Conservation (phyloP, 306 rosid species). For the Aeschynomene evenia region DNA sequence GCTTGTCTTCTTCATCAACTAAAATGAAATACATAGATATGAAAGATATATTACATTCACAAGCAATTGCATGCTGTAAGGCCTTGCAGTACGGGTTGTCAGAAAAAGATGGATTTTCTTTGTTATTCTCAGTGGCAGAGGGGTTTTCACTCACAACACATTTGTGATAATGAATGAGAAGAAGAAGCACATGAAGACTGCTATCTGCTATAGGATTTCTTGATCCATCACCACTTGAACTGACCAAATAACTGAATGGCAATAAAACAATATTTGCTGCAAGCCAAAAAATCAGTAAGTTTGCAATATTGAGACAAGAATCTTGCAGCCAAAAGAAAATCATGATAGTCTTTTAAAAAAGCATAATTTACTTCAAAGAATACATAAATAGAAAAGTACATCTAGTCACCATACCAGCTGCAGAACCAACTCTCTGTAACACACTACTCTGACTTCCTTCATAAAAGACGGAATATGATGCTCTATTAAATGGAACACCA, state of each 20-base stretch:
- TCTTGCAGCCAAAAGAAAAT: constrained; percentile 15
- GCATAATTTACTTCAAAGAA: constrained; percentile 14
- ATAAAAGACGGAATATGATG: constrained; percentile 66
- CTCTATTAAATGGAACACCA: constrained; percentile 48
- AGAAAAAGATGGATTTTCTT: constrained; percentile 59
- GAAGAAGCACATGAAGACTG: constrained; percentile 87
- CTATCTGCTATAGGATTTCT: constrained; percentile 76
- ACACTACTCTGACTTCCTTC: constrained; percentile 89
- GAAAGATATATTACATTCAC: constrained; percentile 66
- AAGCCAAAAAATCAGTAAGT: constrained; percentile 33
- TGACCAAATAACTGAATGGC: constrained; percentile 82
- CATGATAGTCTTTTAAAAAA: neutral
- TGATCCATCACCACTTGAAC: constrained; percentile 69
- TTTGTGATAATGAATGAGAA: constrained; percentile 87
- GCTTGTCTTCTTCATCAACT: constrained; percentile 20
- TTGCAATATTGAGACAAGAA: constrained; percentile 23
- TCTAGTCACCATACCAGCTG: constrained; percentile 68
- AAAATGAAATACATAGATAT: constrained; percentile 21
- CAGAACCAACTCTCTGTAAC: constrained; percentile 92
- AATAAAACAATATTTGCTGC: constrained; percentile 88
- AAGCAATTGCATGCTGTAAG: constrained; percentile 73
- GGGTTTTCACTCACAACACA: constrained; percentile 51
- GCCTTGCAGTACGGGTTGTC: constrained; percentile 91
- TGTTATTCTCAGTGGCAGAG: constrained; percentile 41
- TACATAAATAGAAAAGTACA: constrained; percentile 9